Evolutionary conservation across 1,284 basidiomycete genomes (phyloP), one percentile per base, ranked within the genome.

Genomic region (Ceratobasidium sp.): DNA sequence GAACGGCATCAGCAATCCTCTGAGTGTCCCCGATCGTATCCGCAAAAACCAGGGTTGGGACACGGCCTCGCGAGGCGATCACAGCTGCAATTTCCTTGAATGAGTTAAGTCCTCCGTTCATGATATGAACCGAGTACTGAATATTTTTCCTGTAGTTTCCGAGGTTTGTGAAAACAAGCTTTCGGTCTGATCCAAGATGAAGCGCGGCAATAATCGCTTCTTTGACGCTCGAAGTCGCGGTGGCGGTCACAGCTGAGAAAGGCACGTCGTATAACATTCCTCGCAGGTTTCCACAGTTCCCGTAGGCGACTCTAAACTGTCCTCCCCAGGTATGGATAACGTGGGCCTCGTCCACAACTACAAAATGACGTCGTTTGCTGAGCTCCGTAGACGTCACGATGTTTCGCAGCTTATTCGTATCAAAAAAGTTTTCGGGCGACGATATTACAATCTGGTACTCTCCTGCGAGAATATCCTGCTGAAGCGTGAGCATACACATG

Each of bases 381-480:
- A 72, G 23, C 9, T 72, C 33, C 18, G 33, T 13, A 18, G 56
- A 44, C 6, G 39, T 40, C 20, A 72, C 9, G 5, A 61, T 23
- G n/a, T 60, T 46, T 15, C 56, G 56, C 1, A 72, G 44, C 70
- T 72, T 72, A 44, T 61, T 61, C 5, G 56, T 61, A 20, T 28
- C 42, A 7, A 46, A 33, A 23, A 46, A 72, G 39, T 42, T 20
- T 40, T 72, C 70, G 2, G 56, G 70, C 2, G 70, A 72, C 15
- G 56, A 72, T 46, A 72, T 49, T 6, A 72, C 56, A 7, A 72
- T 42, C 40, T 72, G 23, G 44, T 72, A 72, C 4, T 72, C 44
- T 20, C 70, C 70, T 3, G 5, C 10, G 7, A 28, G 12, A 40
- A 72, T 72, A 49, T 61, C 26, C 70, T 72, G 55, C 44, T 60